A percentile compares a stretch with the other conserved stretches of the same genome.
phyloP scores from a whole-genome alignment of 768 basidiomycete species.

The Lactarius deliciosus region DNA sequence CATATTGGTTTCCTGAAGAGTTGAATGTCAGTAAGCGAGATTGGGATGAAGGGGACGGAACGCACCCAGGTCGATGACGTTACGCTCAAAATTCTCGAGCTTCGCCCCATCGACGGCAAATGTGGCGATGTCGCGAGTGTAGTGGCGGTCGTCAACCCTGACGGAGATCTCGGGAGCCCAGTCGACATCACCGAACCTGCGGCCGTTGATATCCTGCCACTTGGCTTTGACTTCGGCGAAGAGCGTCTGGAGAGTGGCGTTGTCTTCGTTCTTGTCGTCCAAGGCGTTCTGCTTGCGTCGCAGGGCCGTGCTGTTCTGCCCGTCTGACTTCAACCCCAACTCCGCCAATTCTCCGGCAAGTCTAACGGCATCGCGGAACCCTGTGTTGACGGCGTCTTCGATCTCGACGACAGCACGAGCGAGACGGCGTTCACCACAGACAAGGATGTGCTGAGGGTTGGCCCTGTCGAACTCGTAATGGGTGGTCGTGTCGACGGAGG shows the following conservation, averaged over 20 bases:
- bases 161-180: slow-evolving; percentile 20
- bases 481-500: slow-evolving; percentile 30
- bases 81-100: slow-evolving; percentile 29
- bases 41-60: slow-evolving; percentile 28
- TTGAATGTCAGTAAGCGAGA: slow-evolving; percentile 13
- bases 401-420: slow-evolving; percentile 24
- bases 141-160: slow-evolving; percentile 30
- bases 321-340: not conserved
- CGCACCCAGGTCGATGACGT: slow-evolving; percentile 32
- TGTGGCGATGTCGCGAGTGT: slow-evolving; percentile 34
- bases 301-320: too few species aligned
- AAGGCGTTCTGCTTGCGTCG: slow-evolving; percentile 5
- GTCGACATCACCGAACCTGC: slow-evolving; percentile 32
- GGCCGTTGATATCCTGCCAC: slow-evolving; percentile 24
- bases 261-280: slow-evolving; percentile 24
- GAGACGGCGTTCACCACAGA: slow-evolving; percentile 28
- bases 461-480: slow-evolving; percentile 31
- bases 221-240: slow-evolving; percentile 23
- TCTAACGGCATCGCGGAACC: slow-evolving; percentile 15
- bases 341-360: slow-evolving; percentile 1
- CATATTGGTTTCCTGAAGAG: slow-evolving; percentile 36
- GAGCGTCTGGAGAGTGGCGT: slow-evolving; percentile 26
- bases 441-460: slow-evolving; percentile 28
- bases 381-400: slow-evolving; percentile 20
- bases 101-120: slow-evolving; percentile 32